Evolutionary conservation across 306 rosid species (phyloP).

Genomic region (Casuarina equisetifolia): DNA sequence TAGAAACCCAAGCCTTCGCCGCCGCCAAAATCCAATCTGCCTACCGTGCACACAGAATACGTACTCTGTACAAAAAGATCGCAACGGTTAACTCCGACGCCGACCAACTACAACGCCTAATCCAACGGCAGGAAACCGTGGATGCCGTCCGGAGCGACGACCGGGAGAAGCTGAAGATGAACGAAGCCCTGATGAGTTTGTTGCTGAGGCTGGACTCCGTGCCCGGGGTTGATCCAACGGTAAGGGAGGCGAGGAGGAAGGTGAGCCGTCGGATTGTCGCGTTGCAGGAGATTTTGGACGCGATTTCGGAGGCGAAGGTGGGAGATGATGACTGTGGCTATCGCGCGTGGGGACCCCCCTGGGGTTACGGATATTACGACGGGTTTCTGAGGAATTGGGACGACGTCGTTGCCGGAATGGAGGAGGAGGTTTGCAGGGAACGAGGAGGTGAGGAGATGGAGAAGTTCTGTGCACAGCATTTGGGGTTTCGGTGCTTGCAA

Average conservation of each 20-base stretch:
- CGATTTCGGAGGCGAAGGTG: constrained; percentile 49
- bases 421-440: constrained; percentile 71
- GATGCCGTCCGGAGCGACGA: constrained; percentile 71
- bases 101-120: constrained; percentile 49
- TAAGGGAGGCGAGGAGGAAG: constrained; percentile 79
- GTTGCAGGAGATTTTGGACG: constrained; percentile 82
- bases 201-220: constrained; percentile 79
- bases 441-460: constrained; percentile 84
- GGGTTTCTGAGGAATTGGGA: constrained; percentile 53
- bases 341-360: constrained; percentile 21
- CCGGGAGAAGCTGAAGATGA: constrained; percentile 64
- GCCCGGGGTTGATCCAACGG: constrained; percentile 75
- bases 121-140: constrained; percentile 93
- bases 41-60: constrained; percentile 70
- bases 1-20: constrained; percentile 34
- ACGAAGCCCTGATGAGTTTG: constrained; percentile 77
- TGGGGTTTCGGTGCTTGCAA: constrained; percentile 86
- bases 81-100: constrained; percentile 60
- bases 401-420: constrained; percentile 73
- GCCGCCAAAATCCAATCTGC: constrained; percentile 71
- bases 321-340: constrained; percentile 29
- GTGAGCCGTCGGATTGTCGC: constrained; percentile 88
- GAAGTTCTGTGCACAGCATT: constrained; percentile 54
- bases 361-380: neutral
- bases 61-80: constrained; percentile 57